Conservation (phyloP, 164 flowering plant genomes). For the Vitis rotundifolia region DNA sequence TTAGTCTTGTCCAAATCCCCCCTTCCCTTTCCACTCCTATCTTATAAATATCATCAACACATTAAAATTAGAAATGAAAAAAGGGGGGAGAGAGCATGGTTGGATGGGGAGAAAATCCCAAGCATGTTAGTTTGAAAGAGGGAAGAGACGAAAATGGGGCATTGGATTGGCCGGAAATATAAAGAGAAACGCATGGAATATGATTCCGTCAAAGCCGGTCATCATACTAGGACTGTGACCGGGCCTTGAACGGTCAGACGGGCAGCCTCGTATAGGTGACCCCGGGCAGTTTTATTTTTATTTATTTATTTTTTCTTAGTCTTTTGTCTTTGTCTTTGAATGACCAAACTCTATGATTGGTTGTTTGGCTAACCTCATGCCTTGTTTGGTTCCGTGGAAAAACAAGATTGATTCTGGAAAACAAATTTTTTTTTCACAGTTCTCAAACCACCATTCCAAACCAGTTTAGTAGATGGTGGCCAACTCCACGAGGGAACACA, state of each 20-base stretch:
- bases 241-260: background rate
- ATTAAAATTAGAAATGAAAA: too few species aligned
- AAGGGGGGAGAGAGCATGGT: too few species aligned
- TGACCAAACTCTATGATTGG: background rate
- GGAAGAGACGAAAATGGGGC: slow-evolving; percentile 15
- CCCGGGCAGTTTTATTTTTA: slow-evolving; percentile 10
- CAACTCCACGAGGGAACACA: too few species aligned
- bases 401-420: too few species aligned
- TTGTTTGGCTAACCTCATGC: background rate
- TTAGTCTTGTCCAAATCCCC: too few species aligned
- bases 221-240: background rate
- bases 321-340: background rate
- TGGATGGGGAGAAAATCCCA: background rate
- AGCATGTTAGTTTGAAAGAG: background rate
- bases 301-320: background rate
- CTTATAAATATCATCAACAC: too few species aligned
- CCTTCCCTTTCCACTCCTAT: too few species aligned
- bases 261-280: slow-evolving; percentile 7
- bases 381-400: too few species aligned
- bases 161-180: slow-evolving; percentile 1
- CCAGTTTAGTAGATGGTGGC: too few species aligned
- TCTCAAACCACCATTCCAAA: too few species aligned
- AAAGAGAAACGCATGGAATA: slow-evolving; percentile 5
- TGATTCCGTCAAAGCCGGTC: slow-evolving; percentile 21
- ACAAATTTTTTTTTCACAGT: too few species aligned